Evolutionary conservation across 441 rosid species (phyloP), one percentile per base, ranked within the genome.

Genomic region (Corymbia calophylla): DNA sequence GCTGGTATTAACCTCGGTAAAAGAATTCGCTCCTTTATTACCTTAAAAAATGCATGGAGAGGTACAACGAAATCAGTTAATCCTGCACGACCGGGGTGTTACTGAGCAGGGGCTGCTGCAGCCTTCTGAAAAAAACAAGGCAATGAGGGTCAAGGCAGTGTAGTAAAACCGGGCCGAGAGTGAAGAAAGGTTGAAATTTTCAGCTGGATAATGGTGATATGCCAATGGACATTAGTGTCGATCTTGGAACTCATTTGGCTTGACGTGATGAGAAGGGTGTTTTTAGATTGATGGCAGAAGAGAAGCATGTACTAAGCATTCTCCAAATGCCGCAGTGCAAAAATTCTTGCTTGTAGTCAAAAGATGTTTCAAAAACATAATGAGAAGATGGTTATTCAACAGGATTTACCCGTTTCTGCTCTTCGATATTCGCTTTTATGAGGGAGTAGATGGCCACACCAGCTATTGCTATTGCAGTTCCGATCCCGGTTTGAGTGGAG

Each of bases 401-500:
- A 23, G n/a, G 87, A 87, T 91, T 91, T 91, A 95, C 96, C 92
- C 93, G 89, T 89, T 95, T 95, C 73, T 94, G 89, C 92, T 94
- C 97, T 91, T 95, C 96, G 87, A 95, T 92, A 89, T 95, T 94
- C 49, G 96, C 97, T 92, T 95, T 95, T 53, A 95, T 94, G 53
- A 95, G 90, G 47, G 97, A 95, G 92, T 95, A 94, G 87, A 94
- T 90, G 89, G 96, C 97, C 51, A 95, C 97, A 55, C 97, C 97
- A 35, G 95, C 96, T 81, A 95, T 95, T 60, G 96, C 97, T 87
- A 94, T 93, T 21, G 91, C 95, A 8, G 97, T 95, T 44, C 97
- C 97, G 84, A 94, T 94, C 81, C 96, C 96, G 14, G 97, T 95
- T 91, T 95, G 97, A 14, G 96, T 92, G 77, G 97, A 94, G 93